Conservation (phyloP, 257 asterid species). For the Solanum acaule region DNA sequence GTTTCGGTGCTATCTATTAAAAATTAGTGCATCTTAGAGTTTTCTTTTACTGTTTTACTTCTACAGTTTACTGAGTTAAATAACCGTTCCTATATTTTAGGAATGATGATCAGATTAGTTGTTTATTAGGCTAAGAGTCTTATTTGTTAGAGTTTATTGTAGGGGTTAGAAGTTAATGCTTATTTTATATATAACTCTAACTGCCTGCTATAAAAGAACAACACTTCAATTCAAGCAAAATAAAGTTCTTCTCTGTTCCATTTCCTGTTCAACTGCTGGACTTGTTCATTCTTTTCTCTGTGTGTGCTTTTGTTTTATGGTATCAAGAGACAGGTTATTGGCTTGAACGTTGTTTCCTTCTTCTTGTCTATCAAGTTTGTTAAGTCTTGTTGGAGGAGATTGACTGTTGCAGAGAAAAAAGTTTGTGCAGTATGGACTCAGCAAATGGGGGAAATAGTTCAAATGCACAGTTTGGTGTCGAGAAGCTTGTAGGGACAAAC, state of each 20-base stretch:
- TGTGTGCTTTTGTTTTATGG: neutral
- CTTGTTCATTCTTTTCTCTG: neutral
- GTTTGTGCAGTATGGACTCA: neutral
- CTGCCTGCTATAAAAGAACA: neutral
- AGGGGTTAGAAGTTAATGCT: neutral
- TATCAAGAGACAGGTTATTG: neutral
- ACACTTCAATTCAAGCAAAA: neutral
- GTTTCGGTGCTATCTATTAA: neutral
- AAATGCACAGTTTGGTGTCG: neutral
- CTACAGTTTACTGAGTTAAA: neutral
- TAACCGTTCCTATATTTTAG: neutral
- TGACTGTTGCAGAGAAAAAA: neutral
- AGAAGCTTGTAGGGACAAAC: neutral
- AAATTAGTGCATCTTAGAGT: neutral
- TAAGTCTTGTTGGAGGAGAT: neutral
- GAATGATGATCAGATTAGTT: neutral
- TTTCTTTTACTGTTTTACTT: neutral
- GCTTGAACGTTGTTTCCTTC: neutral
- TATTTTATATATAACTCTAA: neutral
- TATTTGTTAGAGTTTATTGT: neutral
- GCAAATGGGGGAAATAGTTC: neutral
- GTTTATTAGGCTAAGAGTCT: neutral
- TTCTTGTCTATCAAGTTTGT: neutral
- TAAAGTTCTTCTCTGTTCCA: neutral
- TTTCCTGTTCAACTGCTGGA: neutral